Evolutionary conservation across 2,329 filamentous ascomycete genomes (phyloP).

Genomic region (Fusarium devonianum): DNA sequence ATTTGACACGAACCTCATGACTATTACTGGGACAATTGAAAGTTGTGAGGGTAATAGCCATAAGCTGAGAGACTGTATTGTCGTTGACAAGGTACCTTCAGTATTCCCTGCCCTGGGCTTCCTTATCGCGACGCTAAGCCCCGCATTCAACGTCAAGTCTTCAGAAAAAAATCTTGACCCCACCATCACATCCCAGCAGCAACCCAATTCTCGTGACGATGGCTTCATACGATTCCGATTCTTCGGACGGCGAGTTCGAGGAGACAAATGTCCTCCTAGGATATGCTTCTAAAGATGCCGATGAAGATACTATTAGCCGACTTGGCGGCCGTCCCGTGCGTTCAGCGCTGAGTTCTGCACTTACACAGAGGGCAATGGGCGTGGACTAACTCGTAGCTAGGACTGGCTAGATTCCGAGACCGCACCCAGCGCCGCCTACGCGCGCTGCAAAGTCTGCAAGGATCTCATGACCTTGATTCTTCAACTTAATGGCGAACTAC

Average conservation of each 20-base stretch:
- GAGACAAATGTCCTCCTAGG: slow-evolving; percentile 90
- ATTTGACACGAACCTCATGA: too few relatives aligned
- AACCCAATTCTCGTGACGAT: slow-evolving; percentile 53
- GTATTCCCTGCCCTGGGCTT: too few relatives aligned
- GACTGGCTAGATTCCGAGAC: slow-evolving; percentile 81
- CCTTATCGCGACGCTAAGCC: slow-evolving; percentile 41
- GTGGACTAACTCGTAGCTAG: slow-evolving; percentile 54
- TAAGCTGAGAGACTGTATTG: too few relatives aligned
- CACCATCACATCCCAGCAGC: slow-evolving; percentile 43
- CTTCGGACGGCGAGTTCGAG: slow-evolving; percentile 73
- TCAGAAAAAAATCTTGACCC: slow-evolving; percentile 51
- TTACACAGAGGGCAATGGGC: not conserved
- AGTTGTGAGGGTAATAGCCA: too few relatives aligned
- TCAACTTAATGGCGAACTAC: slow-evolving; percentile 90
- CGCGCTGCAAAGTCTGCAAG: slow-evolving; percentile 88
- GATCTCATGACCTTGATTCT: slow-evolving; percentile 83
- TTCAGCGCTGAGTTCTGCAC: slow-evolving; percentile 44
- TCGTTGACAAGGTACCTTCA: too few relatives aligned
- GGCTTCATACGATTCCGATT: slow-evolving; percentile 87
- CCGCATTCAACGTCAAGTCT: slow-evolving; percentile 40
- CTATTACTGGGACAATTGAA: too few relatives aligned
- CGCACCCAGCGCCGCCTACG: slow-evolving; percentile 77
- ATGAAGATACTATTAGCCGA: slow-evolving; percentile 84
- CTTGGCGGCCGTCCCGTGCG: slow-evolving; percentile 86
- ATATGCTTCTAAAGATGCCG: slow-evolving; percentile 81